Evolutionary conservation across 202 grass and related monocot species (phyloP), one percentile per base, ranked within the genome.

Genomic region (Elaeis oleifera): DNA sequence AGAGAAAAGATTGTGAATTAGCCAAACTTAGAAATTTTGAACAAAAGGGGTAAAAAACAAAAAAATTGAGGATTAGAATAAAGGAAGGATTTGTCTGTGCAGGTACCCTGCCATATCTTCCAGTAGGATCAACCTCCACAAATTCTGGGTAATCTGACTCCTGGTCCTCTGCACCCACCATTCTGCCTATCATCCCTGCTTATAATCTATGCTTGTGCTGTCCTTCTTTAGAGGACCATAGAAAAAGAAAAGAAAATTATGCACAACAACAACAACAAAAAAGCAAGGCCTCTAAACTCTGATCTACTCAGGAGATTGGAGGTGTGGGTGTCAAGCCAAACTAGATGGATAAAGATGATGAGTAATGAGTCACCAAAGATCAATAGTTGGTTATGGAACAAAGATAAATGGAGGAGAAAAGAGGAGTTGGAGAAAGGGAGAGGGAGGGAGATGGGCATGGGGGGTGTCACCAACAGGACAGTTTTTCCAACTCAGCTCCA

Each of bases 61-160:
- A 66, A 18, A 19, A 36, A 59, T 53, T 14, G n/a, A 14, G 9
- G 36, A 44, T 44, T 44, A 6, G 36, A 44, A 13, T 13, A 14
- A 44, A 44, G 36, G 36, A 44, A 13, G 36, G 36, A 44, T 9
- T 44, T 44, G 36, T 14, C 0, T 3, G 36, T 44, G 9, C 11
- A 64, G 49, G 58, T 96, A 96, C 94, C 94, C 94, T 78, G 70
- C 85, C 94, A 71, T 99, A 99, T 84, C 88, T 84, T n/a, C 82
- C 94, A 32, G 82, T 89, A 53, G 88, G 94, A 71, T 99, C 88
- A 68, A 92, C 76, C 76, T 99, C 94, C 3, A 84, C 94, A 63
- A 90, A 99, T 56, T 82, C 88, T 62, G 56, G 60, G 63, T 31
- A 79, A 69, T 74, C 80, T 39, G 39, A 23, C 63, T 71, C 72